phyloP scores from a whole-genome alignment of 768 basidiomycete species.

The Amanita fuliginea region DNA sequence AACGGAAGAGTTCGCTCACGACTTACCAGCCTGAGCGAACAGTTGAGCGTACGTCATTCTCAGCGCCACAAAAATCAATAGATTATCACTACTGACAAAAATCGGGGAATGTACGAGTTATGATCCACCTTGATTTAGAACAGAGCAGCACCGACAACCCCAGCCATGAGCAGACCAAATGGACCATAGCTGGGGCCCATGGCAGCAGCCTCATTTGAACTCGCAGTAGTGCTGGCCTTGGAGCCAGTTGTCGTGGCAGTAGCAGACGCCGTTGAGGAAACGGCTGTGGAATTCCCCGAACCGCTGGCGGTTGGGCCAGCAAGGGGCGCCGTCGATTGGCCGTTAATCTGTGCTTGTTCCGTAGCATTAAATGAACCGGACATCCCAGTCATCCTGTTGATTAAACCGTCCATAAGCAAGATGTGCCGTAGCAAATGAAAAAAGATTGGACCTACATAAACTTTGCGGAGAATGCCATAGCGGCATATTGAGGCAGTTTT shows the following conservation, averaged over 20 bases:
- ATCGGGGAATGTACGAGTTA: too few relatives aligned
- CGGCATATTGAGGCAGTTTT: constrained; percentile 38
- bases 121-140: constrained; percentile 16
- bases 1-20: too few relatives aligned
- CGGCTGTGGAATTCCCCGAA: background rate
- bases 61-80: too few relatives aligned
- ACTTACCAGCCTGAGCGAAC: too few relatives aligned
- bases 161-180: constrained; percentile 22
- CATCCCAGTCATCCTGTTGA: constrained; percentile 52
- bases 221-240: constrained; percentile 16
- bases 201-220: constrained; percentile 9
- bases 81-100: too few relatives aligned
- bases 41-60: too few relatives aligned
- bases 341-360: constrained; percentile 47
- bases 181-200: constrained; percentile 19
- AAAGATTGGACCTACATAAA: constrained; percentile 45
- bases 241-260: constrained; percentile 10
- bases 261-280: too few relatives aligned
- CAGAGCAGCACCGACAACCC: constrained; percentile 23
- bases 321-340: constrained; percentile 47
- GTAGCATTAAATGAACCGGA: constrained; percentile 52
- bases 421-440: background rate
- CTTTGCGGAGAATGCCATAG: constrained; percentile 67
- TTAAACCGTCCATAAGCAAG: background rate
- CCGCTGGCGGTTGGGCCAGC: constrained; percentile 20